A percentile compares a stretch with the other conserved stretches of the same genome.
phyloP scores from a whole-genome alignment of 768 basidiomycete genomes.

The Termitomyces sp. region DNA sequence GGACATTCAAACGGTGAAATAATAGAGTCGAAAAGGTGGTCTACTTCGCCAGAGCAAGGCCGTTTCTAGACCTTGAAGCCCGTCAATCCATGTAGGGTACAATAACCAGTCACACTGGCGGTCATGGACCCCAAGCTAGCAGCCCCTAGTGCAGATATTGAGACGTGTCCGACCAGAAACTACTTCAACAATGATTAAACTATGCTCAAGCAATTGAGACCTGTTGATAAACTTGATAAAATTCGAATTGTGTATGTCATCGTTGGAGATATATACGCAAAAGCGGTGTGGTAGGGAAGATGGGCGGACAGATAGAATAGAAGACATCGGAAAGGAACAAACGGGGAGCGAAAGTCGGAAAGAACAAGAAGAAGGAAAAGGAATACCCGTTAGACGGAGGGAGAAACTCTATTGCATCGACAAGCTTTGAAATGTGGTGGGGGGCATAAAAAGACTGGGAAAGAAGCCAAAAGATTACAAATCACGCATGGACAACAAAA shows the following conservation, averaged over 20 bases:
- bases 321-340: too few relatives aligned
- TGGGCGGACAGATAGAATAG: too few relatives aligned
- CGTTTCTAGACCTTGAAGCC: too few relatives aligned
- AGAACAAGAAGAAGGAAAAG: too few relatives aligned
- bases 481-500: too few relatives aligned
- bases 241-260: background rate
- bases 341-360: too few relatives aligned
- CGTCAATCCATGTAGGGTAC: conserved; percentile 73
- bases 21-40: conserved; percentile 1
- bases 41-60: conserved; percentile 57
- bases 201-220: conserved; percentile 79
- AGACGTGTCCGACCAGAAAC: conserved; percentile 89
- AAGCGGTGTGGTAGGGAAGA: too few relatives aligned
- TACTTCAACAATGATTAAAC: conserved; percentile 77
- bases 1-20: conserved; percentile 4
- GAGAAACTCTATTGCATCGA: too few relatives aligned
- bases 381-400: too few relatives aligned
- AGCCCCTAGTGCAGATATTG: conserved; percentile 83
- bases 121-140: conserved; percentile 71
- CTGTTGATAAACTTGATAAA: conserved; percentile 26
- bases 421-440: too few relatives aligned
- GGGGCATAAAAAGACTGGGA: too few relatives aligned
- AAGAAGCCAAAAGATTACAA: too few relatives aligned
- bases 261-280: conserved; percentile 41
- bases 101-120: conserved; percentile 66